Evolutionary conservation across 106 monocot genomes (phyloP), one percentile per base, ranked within the genome.

Genomic region (Acorus gramineus): DNA sequence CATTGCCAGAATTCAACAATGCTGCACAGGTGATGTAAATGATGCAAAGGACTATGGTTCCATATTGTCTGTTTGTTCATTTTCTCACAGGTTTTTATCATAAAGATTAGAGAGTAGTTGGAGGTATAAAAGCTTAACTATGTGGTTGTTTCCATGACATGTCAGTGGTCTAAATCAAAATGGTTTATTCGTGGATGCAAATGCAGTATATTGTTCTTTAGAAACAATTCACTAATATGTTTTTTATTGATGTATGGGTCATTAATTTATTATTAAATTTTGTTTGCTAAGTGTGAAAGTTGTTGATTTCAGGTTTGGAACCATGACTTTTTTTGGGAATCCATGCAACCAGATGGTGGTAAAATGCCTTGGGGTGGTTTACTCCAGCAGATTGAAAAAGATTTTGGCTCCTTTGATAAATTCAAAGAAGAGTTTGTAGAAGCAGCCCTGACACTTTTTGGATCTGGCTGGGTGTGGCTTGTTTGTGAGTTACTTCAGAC

Each of bases 301-400:
- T 5, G 8, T 3, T 66, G 42, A 11, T 47, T 4, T 74, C 70
- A 90, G 90, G 67, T 87, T 1, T 96, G 95, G 95, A 96, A 90
- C 72, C 95, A 96, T 68, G 87, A 96, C 63, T 96, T 96, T 75
- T 96, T 96, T 65, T 96, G 95, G 95, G 95, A 96, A 75, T 96
- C 95, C 61, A 80, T 96, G 80, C 90, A 96, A 78, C 90, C 87
- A 7, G 76, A 74, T 77, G 90, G 94, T 48, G 86, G 80, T 14
- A 74, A 77, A 42, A 57, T 82, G 63, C 90, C 95, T 13, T 60
- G 53, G 60, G 90, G 80, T 71, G 90, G 90, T 53, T 69, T 96
- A 9, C 77, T 96, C 53, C 63, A 81, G 64, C 90, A 96, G 57
- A 96, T 96, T 70, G 95, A 90, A 60, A 96, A 90, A 69, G 95